Evolutionary conservation across 805 yeast species (phyloP), one percentile per base, ranked within the genome.

Genomic region (Candida caryicola): DNA sequence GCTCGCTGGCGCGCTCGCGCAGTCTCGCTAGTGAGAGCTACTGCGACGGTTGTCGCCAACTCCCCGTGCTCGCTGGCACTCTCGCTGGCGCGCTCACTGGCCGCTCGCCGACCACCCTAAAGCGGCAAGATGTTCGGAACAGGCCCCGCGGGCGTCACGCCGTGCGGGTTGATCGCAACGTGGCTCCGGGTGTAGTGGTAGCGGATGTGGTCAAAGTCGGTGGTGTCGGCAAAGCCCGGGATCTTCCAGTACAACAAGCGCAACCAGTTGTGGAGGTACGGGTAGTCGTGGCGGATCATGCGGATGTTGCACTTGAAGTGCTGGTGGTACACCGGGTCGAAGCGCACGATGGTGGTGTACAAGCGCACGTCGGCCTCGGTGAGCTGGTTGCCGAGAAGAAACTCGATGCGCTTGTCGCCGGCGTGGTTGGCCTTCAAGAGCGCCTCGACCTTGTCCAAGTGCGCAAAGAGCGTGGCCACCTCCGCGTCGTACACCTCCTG

Each of bases 351-450:
- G 2, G 98, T 91, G 17, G 96, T 80, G 66, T 67, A 91, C 34
- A 91, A 75, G 47, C 97, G 74, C 41, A 91, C 72, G 60, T 91
- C 99, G 5, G 95, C 95, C 65, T 91, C 96, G 2, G 97, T 90
- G 38, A 91, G 64, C 33, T 62, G 66, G 39, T 79, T 71, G 4
- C 90, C 91, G 7, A 79, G 54, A 36, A 89, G 60, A 55, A 60
- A 67, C 52, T 46, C 52, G 35, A 54, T 46, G 40, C 55, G 49
- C 21, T 57, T 49, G 16, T 62, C 49, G 31, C 29, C 52, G 5
- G 47, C 51, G 41, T 73, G 72, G 39, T 72, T 74, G 14, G 66
- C 62, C 34, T 66, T 60, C 43, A 88, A 70, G 23, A 84, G 60
- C 12, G 57, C 55, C 61, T 88, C 96, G 33, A 85, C 79, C 50